These are phyloP conservation scores for Cochlearia excelsa DNA, from an alignment of 345 rosid species.

Conservation along the genomic window DNA sequence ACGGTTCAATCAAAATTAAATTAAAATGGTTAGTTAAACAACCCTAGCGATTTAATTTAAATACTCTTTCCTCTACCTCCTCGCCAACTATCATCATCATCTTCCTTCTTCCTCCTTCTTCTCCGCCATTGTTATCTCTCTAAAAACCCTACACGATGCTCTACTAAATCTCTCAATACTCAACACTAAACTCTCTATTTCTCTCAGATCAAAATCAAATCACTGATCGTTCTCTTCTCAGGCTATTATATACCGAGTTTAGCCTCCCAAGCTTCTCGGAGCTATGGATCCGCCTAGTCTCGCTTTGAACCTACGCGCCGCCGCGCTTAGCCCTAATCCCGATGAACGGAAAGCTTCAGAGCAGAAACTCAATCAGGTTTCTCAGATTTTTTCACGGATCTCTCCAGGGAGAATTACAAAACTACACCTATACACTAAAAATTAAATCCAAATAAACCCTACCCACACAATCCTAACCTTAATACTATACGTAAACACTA, in stretches of 20 bases:
- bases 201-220: no score
- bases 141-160: constrained; percentile 25
- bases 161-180: constrained; percentile 15
- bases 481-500: no score
- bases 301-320: constrained; percentile 61
- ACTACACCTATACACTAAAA: no score
- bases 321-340: constrained; percentile 79
- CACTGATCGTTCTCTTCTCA: constrained; percentile 1
- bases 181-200: background rate
- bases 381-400: constrained; percentile 5
- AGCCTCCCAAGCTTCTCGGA: no score
- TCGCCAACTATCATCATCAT: background rate
- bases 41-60: constrained; percentile 66
- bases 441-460: no score
- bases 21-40: constrained; percentile 32
- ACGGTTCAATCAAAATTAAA: constrained; percentile 22
- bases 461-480: no score
- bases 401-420: background rate
- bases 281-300: constrained; percentile 85
- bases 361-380: constrained; percentile 84
- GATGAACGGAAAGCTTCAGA: constrained; percentile 97
- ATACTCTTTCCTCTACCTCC: constrained; percentile 38
- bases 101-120: constrained; percentile 16
- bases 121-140: constrained; percentile 35
- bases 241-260: constrained; percentile 25